These are phyloP conservation scores for Echinosophora koreensis DNA, from an alignment of 306 rosid species.

Conservation along the genomic window DNA sequence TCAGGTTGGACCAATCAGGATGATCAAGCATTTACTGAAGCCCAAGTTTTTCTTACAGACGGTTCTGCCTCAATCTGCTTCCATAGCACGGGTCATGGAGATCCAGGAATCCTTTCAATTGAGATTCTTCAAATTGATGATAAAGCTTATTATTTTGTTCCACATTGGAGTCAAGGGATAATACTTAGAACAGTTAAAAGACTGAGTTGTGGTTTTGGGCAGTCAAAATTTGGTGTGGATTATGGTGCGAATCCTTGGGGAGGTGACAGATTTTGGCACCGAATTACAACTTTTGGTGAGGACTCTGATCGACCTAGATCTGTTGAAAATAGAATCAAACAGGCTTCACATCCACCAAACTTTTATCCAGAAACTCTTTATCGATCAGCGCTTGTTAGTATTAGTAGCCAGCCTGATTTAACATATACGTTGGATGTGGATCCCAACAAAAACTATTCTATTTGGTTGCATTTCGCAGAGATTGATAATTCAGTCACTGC, in stretches of 20 bases:
- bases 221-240: conserved; percentile 79
- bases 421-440: conserved; percentile 81
- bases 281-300: conserved; percentile 61
- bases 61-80: conserved; percentile 86
- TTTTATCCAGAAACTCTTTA: conserved; percentile 91
- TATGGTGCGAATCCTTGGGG: conserved; percentile 71
- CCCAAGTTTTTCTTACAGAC: conserved; percentile 69
- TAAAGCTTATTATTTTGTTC: conserved; percentile 69
- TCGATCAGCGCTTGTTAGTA: conserved; percentile 75
- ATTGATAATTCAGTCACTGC: conserved; percentile 66
- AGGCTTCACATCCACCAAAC: conserved; percentile 76
- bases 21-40: conserved; percentile 82
- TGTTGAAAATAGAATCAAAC: conserved; percentile 70
- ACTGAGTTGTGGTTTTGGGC: conserved; percentile 81
- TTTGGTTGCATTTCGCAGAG: conserved; percentile 97
- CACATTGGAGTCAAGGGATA: conserved; percentile 63
- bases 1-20: conserved; percentile 86
- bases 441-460: conserved; percentile 88
- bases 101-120: conserved; percentile 93
- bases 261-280: conserved; percentile 92
- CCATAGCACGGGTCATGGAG: conserved; percentile 98
- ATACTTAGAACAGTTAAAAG: conserved; percentile 83
- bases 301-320: conserved; percentile 71
- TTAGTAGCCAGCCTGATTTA: conserved; percentile 69
- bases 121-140: conserved; percentile 91